These are phyloP conservation scores for Juncus inflexus DNA, from an alignment of 176 grass and related monocot genomes.

Conservation along the genomic window DNA sequence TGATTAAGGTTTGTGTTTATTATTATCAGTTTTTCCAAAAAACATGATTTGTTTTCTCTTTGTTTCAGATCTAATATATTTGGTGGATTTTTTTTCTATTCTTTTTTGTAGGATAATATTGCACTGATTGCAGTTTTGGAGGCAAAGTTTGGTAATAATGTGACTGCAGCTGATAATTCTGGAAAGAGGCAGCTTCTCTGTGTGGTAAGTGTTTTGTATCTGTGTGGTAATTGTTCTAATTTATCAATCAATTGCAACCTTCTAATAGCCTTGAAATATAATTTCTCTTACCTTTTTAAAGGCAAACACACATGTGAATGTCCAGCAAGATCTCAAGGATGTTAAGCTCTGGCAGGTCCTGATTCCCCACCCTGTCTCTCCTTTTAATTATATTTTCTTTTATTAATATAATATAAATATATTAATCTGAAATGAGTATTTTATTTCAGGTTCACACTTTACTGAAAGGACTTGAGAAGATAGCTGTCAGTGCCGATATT, in stretches of 20 bases:
- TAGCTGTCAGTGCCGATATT: slow-evolving; percentile 98
- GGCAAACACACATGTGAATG: slow-evolving; percentile 99
- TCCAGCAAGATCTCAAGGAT: slow-evolving; percentile 92
- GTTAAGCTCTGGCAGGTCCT: slow-evolving; percentile 96
- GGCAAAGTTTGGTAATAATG: slow-evolving; percentile 86
- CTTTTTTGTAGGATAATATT: slow-evolving; percentile 77
- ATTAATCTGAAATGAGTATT: slow-evolving; percentile 6
- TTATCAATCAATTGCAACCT: not conserved
- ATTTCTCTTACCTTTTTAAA: slow-evolving; percentile 38
- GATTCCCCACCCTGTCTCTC: slow-evolving; percentile 21
- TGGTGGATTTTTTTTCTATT: not conserved
- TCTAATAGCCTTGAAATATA: not conserved
- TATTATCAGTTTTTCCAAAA: slow-evolving; percentile 1
- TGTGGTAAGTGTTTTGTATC: slow-evolving; percentile 51
- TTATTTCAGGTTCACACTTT: slow-evolving; percentile 79
- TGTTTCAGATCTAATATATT: not conserved
- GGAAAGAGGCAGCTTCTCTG: slow-evolving; percentile 98
- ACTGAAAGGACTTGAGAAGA: slow-evolving; percentile 97
- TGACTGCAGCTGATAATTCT: slow-evolving; percentile 68
- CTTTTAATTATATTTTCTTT: slow-evolving; percentile 10
- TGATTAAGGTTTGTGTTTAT: slow-evolving; percentile 61
- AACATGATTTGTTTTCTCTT: no score
- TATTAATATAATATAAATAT: slow-evolving; percentile 4
- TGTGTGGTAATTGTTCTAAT: not conserved
- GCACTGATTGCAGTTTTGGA: slow-evolving; percentile 91